Conservation (phyloP, 2,329 filamentous ascomycete genomes). For the Fusarium duplospermum region DNA sequence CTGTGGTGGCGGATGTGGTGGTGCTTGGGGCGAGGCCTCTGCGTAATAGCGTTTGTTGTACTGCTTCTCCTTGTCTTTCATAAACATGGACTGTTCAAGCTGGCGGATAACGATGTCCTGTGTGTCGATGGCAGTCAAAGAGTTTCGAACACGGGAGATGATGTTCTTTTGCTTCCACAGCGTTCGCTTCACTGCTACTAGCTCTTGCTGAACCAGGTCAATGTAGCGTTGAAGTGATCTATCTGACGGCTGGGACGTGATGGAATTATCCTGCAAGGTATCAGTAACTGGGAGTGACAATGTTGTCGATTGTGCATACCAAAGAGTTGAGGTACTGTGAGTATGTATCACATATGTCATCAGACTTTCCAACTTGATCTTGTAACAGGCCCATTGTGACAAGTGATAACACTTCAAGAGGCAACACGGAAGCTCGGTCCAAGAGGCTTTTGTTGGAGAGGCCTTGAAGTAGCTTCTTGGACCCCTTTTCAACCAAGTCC, state of each 20-base stretch:
- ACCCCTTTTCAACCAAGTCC: slow-evolving; percentile 49
- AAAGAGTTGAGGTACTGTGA: slow-evolving; percentile 55
- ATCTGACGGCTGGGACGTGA: slow-evolving; percentile 54
- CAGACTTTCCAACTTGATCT: slow-evolving; percentile 52
- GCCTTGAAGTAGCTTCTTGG: slow-evolving; percentile 51
- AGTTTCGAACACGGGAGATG: slow-evolving; percentile 43
- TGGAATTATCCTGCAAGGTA: slow-evolving; percentile 51
- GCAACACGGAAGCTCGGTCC: slow-evolving; percentile 53
- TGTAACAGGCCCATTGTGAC: slow-evolving; percentile 53
- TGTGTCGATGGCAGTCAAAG: slow-evolving; percentile 30
- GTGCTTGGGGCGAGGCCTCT: slow-evolving; percentile 1
- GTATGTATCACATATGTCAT: slow-evolving; percentile 56
- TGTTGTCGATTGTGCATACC: slow-evolving; percentile 42
- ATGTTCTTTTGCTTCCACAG: slow-evolving; percentile 49
- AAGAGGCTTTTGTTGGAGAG: slow-evolving; percentile 49
- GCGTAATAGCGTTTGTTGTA: slow-evolving; percentile 10
- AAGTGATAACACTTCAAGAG: slow-evolving; percentile 57
- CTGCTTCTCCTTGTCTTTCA: slow-evolving; percentile 18
- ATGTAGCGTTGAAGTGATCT: slow-evolving; percentile 56
- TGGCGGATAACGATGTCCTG: slow-evolving; percentile 25
- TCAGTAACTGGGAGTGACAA: slow-evolving; percentile 21
- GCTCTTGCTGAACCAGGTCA: slow-evolving; percentile 55
- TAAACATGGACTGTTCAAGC: slow-evolving; percentile 13
- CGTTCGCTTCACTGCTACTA: slow-evolving; percentile 52
- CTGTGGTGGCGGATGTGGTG: slow-evolving; percentile 2